Percentiles rank a stretch among this genome's conserved stretches.
Evolutionary conservation across 2,329 filamentous ascomycete genomes (phyloP).

Genomic region (Chaetomiaceae sp.): DNA sequence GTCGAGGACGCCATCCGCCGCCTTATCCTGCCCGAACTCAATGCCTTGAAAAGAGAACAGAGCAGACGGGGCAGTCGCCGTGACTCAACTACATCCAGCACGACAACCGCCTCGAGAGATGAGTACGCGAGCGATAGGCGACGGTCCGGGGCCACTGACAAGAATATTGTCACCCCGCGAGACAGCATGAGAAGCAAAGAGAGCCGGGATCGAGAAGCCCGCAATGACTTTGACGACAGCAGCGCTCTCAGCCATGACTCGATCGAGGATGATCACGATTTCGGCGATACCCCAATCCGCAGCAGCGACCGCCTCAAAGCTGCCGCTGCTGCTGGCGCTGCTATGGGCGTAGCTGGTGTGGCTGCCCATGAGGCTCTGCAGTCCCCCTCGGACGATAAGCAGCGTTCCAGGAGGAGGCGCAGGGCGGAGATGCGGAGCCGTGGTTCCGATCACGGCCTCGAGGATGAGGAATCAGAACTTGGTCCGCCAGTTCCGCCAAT

Average conservation of each 20-base stretch:
- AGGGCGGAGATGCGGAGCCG: constrained; percentile 49
- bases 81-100: constrained; percentile 58
- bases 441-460: constrained; percentile 41
- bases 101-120: constrained; percentile 51
- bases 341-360: constrained; percentile 35
- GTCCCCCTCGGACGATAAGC: constrained; percentile 47
- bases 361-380: constrained; percentile 30
- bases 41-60: constrained; percentile 84
- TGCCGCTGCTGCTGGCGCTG: constrained; percentile 44
- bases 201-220: constrained; percentile 49
- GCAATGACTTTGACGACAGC: constrained; percentile 50
- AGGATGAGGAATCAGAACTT: constrained; percentile 50
- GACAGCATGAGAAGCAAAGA: constrained; percentile 47
- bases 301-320: constrained; percentile 42
- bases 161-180: constrained; percentile 49
- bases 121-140: constrained; percentile 56
- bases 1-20: constrained; percentile 91
- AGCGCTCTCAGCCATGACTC: constrained; percentile 47
- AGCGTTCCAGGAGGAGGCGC: constrained; percentile 49
- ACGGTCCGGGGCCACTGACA: constrained; percentile 54
- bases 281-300: constrained; percentile 45
- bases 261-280: constrained; percentile 38
- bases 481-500: constrained; percentile 67
- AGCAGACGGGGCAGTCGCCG: constrained; percentile 69
- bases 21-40: constrained; percentile 85